phyloP scores from a whole-genome alignment of 805 yeast species.

The Yarrowia sp. region DNA sequence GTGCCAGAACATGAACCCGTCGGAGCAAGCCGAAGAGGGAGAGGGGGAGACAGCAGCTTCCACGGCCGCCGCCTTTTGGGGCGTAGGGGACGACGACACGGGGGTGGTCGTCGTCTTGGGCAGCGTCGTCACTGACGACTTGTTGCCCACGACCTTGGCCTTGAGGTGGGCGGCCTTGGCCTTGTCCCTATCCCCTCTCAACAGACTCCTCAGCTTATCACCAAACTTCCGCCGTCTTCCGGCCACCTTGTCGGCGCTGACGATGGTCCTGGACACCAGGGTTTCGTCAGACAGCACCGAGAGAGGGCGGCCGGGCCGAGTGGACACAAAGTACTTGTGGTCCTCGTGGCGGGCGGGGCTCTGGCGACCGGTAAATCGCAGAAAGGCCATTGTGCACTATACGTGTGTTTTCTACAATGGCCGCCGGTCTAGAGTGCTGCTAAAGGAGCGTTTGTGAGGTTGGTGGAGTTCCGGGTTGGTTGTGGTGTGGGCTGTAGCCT shows the following conservation, averaged over 20 bases:
- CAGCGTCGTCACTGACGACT: not conserved
- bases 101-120: not conserved
- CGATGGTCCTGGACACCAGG: slow-evolving; percentile 18
- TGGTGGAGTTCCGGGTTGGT: not conserved
- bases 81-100: not conserved
- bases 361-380: slow-evolving; percentile 26
- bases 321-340: slow-evolving; percentile 23
- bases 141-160: not conserved
- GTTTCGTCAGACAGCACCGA: slow-evolving; percentile 21
- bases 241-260: slow-evolving; percentile 22
- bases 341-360: slow-evolving; percentile 22
- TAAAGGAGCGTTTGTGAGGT: not conserved
- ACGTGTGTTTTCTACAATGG: not conserved
- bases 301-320: slow-evolving; percentile 14
- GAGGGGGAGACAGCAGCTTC: not conserved
- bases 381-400: slow-evolving; percentile 22
- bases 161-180: too few relatives aligned
- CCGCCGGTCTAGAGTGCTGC: slow-evolving; percentile 24
- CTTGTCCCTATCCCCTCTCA: slow-evolving; percentile 18
- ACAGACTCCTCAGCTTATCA: slow-evolving; percentile 24
- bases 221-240: slow-evolving; percentile 25
- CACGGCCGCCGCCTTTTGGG: not conserved
- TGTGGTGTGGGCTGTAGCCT: slow-evolving; percentile 7
- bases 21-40: slow-evolving; percentile 9
- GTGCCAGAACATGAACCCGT: slow-evolving; percentile 26